Evolutionary conservation across 768 basidiomycete species (phyloP).

Genomic region (Gloeostereum incarnatum): DNA sequence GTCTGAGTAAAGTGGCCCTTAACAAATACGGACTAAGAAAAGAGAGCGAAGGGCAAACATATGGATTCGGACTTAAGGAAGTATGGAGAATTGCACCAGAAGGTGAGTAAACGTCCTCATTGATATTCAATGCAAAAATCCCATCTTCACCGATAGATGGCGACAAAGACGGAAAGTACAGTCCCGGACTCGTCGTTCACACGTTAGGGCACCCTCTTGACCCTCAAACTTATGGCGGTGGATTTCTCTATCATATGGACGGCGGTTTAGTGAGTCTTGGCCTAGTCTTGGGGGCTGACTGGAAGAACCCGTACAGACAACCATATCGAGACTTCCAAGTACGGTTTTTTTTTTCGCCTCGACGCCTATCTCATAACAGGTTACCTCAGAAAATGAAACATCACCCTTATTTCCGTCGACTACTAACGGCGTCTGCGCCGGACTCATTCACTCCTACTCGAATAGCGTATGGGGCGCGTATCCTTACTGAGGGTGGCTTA

Average conservation of each 20-base stretch:
- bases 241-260: constrained; percentile 94
- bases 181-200: constrained; percentile 68
- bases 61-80: constrained; percentile 94
- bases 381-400: constrained; percentile 71
- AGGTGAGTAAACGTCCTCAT: constrained; percentile 7
- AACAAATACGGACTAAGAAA: constrained; percentile 65
- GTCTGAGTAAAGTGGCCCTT: constrained; percentile 73
- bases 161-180: constrained; percentile 4
- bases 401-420: constrained; percentile 82
- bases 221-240: constrained; percentile 80
- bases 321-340: constrained; percentile 94
- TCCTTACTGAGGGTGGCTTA: constrained; percentile 87
- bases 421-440: constrained; percentile 59
- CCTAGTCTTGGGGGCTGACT: constrained; percentile 89
- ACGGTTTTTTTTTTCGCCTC: constrained; percentile 12
- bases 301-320: constrained; percentile 85
- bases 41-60: constrained; percentile 80
- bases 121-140: not conserved
- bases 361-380: constrained; percentile 6
- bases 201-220: constrained; percentile 93
- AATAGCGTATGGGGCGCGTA: constrained; percentile 85
- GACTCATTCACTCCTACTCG: constrained; percentile 33
- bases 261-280: constrained; percentile 86
- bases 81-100: constrained; percentile 81
- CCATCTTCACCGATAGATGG: not conserved